Evolutionary conservation across 441 rosid genomes (phyloP).

Genomic region (Viola pubescens): DNA sequence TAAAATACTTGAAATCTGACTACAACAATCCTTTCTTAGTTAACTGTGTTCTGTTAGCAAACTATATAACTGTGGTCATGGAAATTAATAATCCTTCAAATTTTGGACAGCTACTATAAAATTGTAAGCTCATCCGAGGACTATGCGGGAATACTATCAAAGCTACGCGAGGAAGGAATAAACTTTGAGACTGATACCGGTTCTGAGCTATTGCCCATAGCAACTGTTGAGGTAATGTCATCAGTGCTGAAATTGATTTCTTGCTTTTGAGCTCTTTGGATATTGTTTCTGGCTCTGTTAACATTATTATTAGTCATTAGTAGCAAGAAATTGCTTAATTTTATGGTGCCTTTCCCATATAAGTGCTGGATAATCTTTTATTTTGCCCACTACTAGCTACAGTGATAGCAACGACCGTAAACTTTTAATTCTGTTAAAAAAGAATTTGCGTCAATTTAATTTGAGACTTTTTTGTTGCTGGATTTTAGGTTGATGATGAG

Average conservation of each 20-base stretch:
- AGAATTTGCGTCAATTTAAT: background rate
- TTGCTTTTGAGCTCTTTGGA: background rate
- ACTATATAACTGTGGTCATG: background rate
- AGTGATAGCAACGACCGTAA: background rate
- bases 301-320: too few species aligned
- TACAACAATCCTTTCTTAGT: background rate
- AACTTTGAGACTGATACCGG: conserved; percentile 81
- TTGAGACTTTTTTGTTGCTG: background rate
- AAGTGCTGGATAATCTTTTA: too few species aligned
- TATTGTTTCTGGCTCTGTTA: too few species aligned
- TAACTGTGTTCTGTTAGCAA: background rate
- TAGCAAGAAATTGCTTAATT: background rate
- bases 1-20: background rate
- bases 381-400: background rate
- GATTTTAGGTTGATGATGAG: conserved; percentile 71
- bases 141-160: conserved; percentile 54
- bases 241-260: background rate
- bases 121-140: conserved; percentile 65
- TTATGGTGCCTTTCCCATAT: background rate
- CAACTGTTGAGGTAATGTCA: conserved; percentile 58
- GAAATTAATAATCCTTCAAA: conserved; percentile 7
- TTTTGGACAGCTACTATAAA: conserved; percentile 53
- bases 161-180: conserved; percentile 66
- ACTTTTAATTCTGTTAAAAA: too few species aligned
- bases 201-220: conserved; percentile 73